phyloP scores from a whole-genome alignment of 345 rosid genomes.

The Erucastrum elatum region DNA sequence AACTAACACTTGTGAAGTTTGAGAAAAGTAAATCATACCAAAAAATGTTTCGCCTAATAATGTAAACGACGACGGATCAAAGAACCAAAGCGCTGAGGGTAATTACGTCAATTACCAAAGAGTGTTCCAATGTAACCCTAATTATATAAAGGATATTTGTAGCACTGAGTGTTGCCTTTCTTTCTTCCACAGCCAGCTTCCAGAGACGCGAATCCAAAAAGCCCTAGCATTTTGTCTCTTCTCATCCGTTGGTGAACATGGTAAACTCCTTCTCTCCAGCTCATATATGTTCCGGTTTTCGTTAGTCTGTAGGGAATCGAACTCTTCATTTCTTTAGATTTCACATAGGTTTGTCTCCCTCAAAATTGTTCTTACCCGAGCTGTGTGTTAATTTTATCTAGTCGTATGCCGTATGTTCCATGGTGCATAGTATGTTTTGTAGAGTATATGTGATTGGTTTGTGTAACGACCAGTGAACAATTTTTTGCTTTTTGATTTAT shows the following conservation, averaged over 20 bases:
- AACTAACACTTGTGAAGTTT: background rate
- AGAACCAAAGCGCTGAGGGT: constrained; percentile 18
- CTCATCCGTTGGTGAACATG: constrained; percentile 28
- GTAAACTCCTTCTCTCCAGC: constrained; percentile 16
- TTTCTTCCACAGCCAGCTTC: background rate
- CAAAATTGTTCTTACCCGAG: background rate
- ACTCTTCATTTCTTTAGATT: background rate
- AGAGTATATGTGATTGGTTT: background rate
- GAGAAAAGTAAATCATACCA: background rate
- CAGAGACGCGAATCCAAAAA: background rate
- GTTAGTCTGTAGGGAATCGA: background rate
- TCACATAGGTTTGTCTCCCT: background rate
- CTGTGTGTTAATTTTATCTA: background rate
- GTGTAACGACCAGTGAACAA: background rate
- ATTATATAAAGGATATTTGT: constrained; percentile 8
- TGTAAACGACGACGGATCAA: background rate
- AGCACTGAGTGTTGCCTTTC: background rate
- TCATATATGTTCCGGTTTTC: background rate
- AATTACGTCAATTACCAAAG: background rate
- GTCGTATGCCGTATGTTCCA: background rate
- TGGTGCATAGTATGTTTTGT: background rate
- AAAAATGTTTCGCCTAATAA: too few relatives aligned
- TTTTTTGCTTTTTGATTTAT: background rate
- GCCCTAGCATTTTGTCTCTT: background rate
- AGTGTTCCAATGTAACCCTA: constrained; percentile 30